A percentile compares a stretch with the other conserved stretches of the same genome.
Evolutionary conservation across 2,329 filamentous ascomycete genomes (phyloP).

Genomic region (Ampelomyces quisqualis): DNA sequence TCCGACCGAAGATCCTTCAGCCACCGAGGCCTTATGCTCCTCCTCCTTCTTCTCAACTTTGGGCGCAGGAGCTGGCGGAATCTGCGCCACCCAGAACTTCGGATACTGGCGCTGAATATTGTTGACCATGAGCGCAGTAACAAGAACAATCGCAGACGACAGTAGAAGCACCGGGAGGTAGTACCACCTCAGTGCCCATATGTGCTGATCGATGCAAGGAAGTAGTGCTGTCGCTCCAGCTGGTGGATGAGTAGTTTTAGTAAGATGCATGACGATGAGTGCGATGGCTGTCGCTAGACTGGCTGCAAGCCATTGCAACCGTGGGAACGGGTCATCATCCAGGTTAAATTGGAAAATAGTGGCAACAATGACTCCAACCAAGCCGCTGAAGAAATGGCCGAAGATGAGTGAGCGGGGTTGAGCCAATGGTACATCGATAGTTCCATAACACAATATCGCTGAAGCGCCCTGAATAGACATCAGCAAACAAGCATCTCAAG

Average conservation of each 20-base stretch:
- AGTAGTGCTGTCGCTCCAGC: slow-evolving; percentile 51
- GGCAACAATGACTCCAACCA: slow-evolving; percentile 47
- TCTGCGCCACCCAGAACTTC: slow-evolving; percentile 49
- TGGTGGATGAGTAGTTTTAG: slow-evolving; percentile 51
- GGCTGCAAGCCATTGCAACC: slow-evolving; percentile 48
- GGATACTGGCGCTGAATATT: slow-evolving; percentile 51
- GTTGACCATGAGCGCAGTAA: slow-evolving; percentile 47
- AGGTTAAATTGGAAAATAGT: slow-evolving; percentile 48
- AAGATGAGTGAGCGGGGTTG: slow-evolving; percentile 49
- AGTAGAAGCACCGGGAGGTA: slow-evolving; percentile 47
- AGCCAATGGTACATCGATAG: slow-evolving; percentile 48
- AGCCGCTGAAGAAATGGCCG: slow-evolving; percentile 49
- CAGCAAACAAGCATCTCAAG: no score
- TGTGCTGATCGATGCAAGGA: slow-evolving; percentile 42
- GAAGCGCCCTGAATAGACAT: slow-evolving; percentile 47
- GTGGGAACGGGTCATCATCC: slow-evolving; percentile 23
- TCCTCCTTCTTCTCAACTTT: slow-evolving; percentile 12
- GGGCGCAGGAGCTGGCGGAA: slow-evolving; percentile 23
- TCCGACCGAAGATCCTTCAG: slow-evolving; percentile 11
- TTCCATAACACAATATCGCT: slow-evolving; percentile 50
- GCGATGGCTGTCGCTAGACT: slow-evolving; percentile 47
- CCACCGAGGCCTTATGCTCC: slow-evolving; percentile 6
- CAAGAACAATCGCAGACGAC: slow-evolving; percentile 44
- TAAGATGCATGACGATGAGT: slow-evolving; percentile 50
- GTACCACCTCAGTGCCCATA: slow-evolving; percentile 47